Percentiles rank a stretch among this genome's conserved stretches.
phyloP scores from a whole-genome alignment of 441 rosid species.

The Daphne laureola region DNA sequence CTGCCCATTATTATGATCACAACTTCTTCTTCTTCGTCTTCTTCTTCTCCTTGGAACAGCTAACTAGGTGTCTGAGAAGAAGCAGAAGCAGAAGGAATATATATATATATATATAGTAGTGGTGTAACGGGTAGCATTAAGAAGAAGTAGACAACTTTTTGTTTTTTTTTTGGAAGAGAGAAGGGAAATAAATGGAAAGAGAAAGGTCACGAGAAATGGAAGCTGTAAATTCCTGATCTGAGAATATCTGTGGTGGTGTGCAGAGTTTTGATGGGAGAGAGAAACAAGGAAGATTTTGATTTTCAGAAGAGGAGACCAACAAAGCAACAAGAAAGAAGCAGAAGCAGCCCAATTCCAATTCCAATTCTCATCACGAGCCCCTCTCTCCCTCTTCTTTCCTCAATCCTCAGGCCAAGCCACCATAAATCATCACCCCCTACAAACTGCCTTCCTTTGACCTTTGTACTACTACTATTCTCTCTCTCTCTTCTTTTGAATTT shows the following conservation, averaged over 20 bases:
- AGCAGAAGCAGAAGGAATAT: constrained; percentile 1
- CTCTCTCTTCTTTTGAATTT: constrained; percentile 13
- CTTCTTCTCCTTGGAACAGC: constrained; percentile 1
- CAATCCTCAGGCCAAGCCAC: constrained; percentile 18
- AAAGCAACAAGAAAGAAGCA: constrained; percentile 1
- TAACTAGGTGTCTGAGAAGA: constrained; percentile 11
- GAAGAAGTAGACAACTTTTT: too few species aligned
- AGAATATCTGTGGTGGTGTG: constrained; percentile 26
- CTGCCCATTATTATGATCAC: constrained; percentile 51
- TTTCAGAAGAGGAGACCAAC: not conserved
- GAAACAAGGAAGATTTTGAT: constrained; percentile 7
- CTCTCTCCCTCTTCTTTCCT: not conserved
- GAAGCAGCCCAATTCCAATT: not conserved
- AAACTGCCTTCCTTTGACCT: constrained; percentile 84
- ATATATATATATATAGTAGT: not conserved
- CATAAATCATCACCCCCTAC: constrained; percentile 40
- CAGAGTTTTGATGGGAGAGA: constrained; percentile 11
- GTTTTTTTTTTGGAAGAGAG: not conserved
- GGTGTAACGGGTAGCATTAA: too few species aligned
- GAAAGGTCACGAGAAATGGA: constrained; percentile 41
- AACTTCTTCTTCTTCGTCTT: not conserved
- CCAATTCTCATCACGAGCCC: constrained; percentile 34
- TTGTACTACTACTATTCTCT: constrained; percentile 16
- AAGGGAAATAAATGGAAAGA: constrained; percentile 15
- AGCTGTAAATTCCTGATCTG: constrained; percentile 58